Evolutionary conservation across 169 alveolate genomes (phyloP).

Genomic region (Babesia sp.): DNA sequence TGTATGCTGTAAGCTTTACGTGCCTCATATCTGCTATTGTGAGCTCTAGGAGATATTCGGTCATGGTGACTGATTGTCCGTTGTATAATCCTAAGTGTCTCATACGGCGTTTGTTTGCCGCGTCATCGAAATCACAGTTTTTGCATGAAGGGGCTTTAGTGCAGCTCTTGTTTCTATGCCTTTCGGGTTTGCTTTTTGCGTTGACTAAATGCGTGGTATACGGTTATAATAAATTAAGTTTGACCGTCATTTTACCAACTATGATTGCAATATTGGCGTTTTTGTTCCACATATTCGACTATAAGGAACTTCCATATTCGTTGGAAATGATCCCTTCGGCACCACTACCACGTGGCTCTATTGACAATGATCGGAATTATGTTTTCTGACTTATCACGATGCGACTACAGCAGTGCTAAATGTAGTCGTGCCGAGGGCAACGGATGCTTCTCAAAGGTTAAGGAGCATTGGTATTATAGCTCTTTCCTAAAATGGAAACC

Average conservation of each 20-base stretch:
- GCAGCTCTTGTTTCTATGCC: background rate
- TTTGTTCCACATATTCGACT: background rate
- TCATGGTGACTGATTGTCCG: background rate
- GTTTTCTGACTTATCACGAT: background rate
- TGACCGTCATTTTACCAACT: background rate
- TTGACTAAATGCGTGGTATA: background rate
- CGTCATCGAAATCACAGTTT: background rate
- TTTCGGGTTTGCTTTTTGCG: background rate
- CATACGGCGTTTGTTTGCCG: background rate
- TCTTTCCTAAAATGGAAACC: no score
- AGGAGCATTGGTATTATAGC: no score
- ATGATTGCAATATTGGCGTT: background rate
- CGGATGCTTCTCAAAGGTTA: no score
- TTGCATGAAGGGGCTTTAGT: background rate
- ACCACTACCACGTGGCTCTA: background rate
- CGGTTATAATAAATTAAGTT: background rate
- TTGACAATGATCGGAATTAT: background rate
- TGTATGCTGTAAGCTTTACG: background rate
- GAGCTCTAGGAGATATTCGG: background rate
- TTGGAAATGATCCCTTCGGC: background rate
- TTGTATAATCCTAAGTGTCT: background rate
- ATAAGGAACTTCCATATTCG: background rate
- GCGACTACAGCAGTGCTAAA: no score
- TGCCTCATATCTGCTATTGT: conserved; percentile 7
- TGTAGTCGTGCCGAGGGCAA: no score